These are phyloP conservation scores for Tripterygium wilfordii DNA, from an alignment of 177 flowering plant genomes.

Conservation along the genomic window DNA sequence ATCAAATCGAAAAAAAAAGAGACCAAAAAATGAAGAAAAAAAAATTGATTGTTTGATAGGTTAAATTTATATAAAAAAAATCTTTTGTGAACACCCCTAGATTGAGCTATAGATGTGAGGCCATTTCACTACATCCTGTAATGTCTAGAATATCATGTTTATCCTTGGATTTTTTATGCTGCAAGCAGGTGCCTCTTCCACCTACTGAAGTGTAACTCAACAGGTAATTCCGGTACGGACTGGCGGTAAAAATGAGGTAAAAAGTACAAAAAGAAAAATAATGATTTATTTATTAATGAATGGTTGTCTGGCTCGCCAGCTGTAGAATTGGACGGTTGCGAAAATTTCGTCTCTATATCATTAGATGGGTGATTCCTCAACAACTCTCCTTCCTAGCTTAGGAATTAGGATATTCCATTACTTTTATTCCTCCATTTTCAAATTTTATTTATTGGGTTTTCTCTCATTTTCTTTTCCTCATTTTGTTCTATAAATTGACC, in stretches of 20 bases:
- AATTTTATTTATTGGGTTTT: slow-evolving; percentile 6
- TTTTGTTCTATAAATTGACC: slow-evolving; percentile 46
- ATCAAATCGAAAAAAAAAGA: too few relatives aligned
- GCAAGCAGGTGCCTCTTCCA: too few relatives aligned
- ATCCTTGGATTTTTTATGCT: too few relatives aligned
- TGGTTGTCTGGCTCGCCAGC: slow-evolving; percentile 28
- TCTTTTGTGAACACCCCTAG: too few relatives aligned
- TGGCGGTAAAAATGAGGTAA: slow-evolving; percentile 17
- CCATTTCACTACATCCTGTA: too few relatives aligned
- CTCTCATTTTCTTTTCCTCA: slow-evolving; percentile 7
- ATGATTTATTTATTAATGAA: background rate
- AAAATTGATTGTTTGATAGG: too few relatives aligned
- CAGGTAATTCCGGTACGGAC: slow-evolving; percentile 12
- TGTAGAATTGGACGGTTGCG: slow-evolving; percentile 44
- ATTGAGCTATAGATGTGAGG: too few relatives aligned
- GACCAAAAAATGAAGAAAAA: too few relatives aligned
- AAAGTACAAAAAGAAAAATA: background rate
- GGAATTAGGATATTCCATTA: slow-evolving; percentile 33
- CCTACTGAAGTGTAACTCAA: slow-evolving; percentile 4
- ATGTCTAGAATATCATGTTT: too few relatives aligned
- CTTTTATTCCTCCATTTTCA: slow-evolving; percentile 11
- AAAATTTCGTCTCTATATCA: slow-evolving; percentile 34
- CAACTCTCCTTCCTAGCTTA: slow-evolving; percentile 11
- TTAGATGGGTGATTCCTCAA: slow-evolving; percentile 23
- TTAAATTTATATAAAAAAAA: too few relatives aligned